Evolutionary conservation across 1,284 basidiomycete genomes (phyloP).

Genomic region (Melampsora abietis-canadensis): DNA sequence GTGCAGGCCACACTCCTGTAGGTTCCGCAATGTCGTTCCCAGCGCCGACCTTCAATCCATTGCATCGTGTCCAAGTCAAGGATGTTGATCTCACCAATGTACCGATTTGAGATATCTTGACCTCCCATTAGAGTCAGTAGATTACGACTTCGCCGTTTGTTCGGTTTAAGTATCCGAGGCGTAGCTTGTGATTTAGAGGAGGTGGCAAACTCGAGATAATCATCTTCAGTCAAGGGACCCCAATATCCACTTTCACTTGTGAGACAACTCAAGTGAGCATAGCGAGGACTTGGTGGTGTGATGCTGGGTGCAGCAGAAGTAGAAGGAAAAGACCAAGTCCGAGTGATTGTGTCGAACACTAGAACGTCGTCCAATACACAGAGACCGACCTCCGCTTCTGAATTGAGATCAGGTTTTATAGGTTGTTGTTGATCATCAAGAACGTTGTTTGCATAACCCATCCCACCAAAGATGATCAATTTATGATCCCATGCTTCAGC

Average conservation of each 20-base stretch:
- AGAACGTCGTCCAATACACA: constrained; percentile 46
- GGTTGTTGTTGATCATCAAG: constrained; percentile 41
- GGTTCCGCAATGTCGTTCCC: constrained; percentile 83
- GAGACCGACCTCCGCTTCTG: constrained; percentile 36
- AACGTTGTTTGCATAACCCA: constrained; percentile 64
- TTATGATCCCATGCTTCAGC: constrained; percentile 81
- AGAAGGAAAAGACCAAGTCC: constrained; percentile 44
- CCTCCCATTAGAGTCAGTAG: constrained; percentile 29
- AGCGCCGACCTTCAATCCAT: constrained; percentile 75
- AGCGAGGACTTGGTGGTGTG: constrained; percentile 68
- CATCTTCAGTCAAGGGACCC: not conserved
- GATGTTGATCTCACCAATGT: constrained; percentile 85
- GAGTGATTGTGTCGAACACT: constrained; percentile 45
- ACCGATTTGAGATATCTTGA: constrained; percentile 40
- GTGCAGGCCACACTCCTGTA: constrained; percentile 71
- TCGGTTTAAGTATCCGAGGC: constrained; percentile 18
- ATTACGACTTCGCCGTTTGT: constrained; percentile 17
- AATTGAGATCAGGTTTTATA: constrained; percentile 39
- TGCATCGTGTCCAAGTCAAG: constrained; percentile 69
- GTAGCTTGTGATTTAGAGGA: not conserved
- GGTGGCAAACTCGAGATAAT: constrained; percentile 13
- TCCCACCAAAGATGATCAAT: constrained; percentile 85
- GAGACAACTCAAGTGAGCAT: constrained; percentile 82
- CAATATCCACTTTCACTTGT: constrained; percentile 59
- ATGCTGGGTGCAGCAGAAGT: constrained; percentile 45